Evolutionary conservation across 2,329 filamentous ascomycete species (phyloP).

Genomic region (Sclerotinia glacialis): DNA sequence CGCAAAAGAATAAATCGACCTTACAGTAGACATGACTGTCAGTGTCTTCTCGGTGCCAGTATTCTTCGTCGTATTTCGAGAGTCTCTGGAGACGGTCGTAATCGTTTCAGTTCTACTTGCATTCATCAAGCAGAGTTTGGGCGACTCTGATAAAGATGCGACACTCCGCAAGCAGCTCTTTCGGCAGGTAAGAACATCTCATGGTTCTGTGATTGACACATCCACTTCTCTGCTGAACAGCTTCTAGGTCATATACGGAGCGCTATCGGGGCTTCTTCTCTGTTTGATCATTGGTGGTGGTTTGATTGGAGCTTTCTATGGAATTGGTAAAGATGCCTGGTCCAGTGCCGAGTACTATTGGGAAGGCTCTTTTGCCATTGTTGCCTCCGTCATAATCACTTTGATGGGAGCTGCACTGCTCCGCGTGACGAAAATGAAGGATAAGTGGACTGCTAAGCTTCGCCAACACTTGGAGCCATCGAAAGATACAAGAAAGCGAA

Average conservation of each 20-base stretch:
- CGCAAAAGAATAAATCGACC: not conserved
- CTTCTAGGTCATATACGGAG: constrained; percentile 56
- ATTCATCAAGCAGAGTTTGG: constrained; percentile 78
- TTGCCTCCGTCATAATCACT: constrained; percentile 78
- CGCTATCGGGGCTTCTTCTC: constrained; percentile 51
- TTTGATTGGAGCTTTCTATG: constrained; percentile 64
- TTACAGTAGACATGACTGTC: constrained; percentile 49
- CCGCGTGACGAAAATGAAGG: constrained; percentile 76
- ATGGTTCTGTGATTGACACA: too few relatives aligned
- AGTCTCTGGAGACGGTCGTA: constrained; percentile 78
- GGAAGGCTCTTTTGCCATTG: constrained; percentile 73
- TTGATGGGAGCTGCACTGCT: constrained; percentile 77
- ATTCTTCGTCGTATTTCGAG: constrained; percentile 88
- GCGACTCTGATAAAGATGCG: constrained; percentile 59
- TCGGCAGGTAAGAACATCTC: constrained; percentile 47
- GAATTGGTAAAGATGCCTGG: constrained; percentile 65
- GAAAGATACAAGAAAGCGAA: constrained; percentile 36
- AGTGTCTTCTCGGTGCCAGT: constrained; percentile 76
- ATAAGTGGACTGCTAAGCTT: constrained; percentile 85
- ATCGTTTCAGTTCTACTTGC: constrained; percentile 84
- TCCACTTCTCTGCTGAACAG: not conserved
- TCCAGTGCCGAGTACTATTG: constrained; percentile 69
- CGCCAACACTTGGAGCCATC: constrained; percentile 58
- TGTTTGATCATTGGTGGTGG: constrained; percentile 58
- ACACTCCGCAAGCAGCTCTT: constrained; percentile 64